These are phyloP conservation scores for Epithele typhae DNA, from an alignment of 768 basidiomycete species.

Conservation along the genomic window DNA sequence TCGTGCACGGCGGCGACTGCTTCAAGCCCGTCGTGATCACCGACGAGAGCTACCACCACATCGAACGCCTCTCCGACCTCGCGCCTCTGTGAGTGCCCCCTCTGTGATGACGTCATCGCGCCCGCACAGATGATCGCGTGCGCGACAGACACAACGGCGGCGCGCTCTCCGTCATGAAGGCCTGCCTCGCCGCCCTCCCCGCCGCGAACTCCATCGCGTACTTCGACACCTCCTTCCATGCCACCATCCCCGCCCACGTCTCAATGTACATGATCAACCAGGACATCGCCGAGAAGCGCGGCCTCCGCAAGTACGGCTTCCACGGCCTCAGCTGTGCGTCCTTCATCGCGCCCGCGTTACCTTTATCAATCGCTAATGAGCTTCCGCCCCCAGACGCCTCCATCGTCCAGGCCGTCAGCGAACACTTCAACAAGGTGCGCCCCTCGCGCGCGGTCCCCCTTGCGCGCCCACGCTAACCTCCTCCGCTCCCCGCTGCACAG, in stretches of 20 bases:
- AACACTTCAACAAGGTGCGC: slow-evolving; percentile 50
- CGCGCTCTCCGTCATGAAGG: slow-evolving; percentile 54
- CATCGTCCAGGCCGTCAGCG: slow-evolving; percentile 61
- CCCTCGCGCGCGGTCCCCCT: neutral
- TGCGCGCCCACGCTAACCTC: neutral
- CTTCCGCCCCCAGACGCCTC: slow-evolving; percentile 44
- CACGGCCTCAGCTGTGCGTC: slow-evolving; percentile 74
- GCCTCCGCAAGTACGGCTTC: slow-evolving; percentile 87
- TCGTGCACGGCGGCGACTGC: slow-evolving; percentile 87
- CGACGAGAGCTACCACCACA: slow-evolving; percentile 63
- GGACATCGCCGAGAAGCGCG: slow-evolving; percentile 52
- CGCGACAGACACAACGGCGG: slow-evolving; percentile 53
- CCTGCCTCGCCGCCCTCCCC: slow-evolving; percentile 60
- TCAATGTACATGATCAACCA: slow-evolving; percentile 77
- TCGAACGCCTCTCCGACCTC: slow-evolving; percentile 70
- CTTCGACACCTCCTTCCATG: slow-evolving; percentile 88
- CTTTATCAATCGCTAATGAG: neutral
- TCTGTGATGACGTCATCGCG: too few species aligned
- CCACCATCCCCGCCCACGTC: slow-evolving; percentile 69
- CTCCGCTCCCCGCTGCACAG: slow-evolving; percentile 18
- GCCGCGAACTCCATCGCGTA: slow-evolving; percentile 72
- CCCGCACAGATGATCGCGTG: too few species aligned
- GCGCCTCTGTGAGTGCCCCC: slow-evolving; percentile 64
- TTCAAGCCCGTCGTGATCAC: slow-evolving; percentile 65
- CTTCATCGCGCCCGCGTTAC: neutral